Conservation (phyloP, 2,329 filamentous ascomycete genomes). For the Aureobasidium melanogenum region DNA sequence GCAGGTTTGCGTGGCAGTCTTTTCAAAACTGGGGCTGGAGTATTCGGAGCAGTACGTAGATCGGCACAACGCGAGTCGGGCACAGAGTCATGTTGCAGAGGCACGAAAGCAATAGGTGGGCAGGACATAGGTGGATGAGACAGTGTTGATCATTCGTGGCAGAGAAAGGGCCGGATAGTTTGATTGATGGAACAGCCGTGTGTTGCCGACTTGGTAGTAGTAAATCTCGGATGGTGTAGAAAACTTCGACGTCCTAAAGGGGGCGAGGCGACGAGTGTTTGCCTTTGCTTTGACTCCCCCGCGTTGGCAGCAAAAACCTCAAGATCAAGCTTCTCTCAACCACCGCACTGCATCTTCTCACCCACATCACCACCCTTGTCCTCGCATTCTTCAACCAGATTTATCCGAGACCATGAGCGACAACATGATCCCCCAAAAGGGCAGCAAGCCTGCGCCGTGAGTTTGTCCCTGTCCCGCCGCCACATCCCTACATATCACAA, state of each 20-base stretch:
- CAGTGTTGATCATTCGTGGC: neutral
- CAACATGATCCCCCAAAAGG: slow-evolving; percentile 10
- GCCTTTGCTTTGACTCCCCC: neutral
- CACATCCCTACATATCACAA: neutral
- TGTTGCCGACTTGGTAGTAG: neutral
- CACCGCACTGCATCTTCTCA: slow-evolving; percentile 2
- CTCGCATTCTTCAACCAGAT: slow-evolving; percentile 7
- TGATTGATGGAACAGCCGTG: neutral
- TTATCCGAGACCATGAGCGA: slow-evolving; percentile 1
- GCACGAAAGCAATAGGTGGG: neutral
- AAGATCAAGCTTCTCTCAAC: slow-evolving; percentile 6
- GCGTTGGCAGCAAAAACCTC: neutral
- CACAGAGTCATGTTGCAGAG: neutral
- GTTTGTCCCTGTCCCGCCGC: neutral
- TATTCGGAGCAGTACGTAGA: neutral
- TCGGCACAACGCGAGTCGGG: neutral
- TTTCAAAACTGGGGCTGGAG: neutral
- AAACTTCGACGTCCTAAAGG: slow-evolving; percentile 1
- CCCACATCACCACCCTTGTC: slow-evolving; percentile 5
- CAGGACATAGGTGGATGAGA: neutral
- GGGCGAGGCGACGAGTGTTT: neutral
- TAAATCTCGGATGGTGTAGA: neutral
- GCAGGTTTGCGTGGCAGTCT: neutral
- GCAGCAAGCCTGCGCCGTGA: slow-evolving; percentile 10
- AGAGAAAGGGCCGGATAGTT: neutral